phyloP scores from a whole-genome alignment of 495 filamentous ascomycete species.

The Astrothelium macrocarpum region DNA sequence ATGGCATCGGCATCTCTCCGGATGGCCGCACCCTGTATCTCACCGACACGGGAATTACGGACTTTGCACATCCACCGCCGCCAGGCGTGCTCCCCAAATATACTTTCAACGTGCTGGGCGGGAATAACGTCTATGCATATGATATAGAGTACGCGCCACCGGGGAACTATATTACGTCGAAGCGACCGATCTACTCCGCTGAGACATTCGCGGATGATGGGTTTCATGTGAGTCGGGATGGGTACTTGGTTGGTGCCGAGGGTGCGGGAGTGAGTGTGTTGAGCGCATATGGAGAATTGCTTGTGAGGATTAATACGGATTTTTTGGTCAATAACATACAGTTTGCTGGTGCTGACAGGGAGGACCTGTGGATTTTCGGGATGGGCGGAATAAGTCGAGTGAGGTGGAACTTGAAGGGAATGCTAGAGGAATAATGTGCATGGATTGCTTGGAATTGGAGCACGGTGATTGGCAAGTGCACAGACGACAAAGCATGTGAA shows the following conservation, averaged over 20 bases:
- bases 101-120: conserved; percentile 7
- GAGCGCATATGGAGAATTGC: conserved; percentile 18
- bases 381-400: conserved; percentile 9
- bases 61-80: conserved; percentile 10
- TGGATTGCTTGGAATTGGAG: not conserved
- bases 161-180: conserved; percentile 23
- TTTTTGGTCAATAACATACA: conserved; percentile 24
- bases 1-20: conserved; percentile 38
- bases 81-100: conserved; percentile 1
- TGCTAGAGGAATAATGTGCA: not conserved
- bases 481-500: no score
- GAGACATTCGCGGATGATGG: conserved; percentile 17
- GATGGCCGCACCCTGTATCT: conserved; percentile 36
- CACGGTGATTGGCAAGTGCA: no score
- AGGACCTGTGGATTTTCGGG: conserved; percentile 17
- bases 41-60: conserved; percentile 32
- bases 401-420: conserved; percentile 1
- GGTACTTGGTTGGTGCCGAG: conserved; percentile 19
- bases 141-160: conserved; percentile 20
- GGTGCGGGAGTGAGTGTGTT: conserved; percentile 19
- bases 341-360: conserved; percentile 14
- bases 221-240: conserved; percentile 20
- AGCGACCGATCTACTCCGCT: conserved; percentile 18
- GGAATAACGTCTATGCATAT: conserved; percentile 20
- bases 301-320: conserved; percentile 20